Evolutionary conservation across 805 yeast species (phyloP), one percentile per base, ranked within the genome.

Genomic region (Kluyveromyces starmeri): DNA sequence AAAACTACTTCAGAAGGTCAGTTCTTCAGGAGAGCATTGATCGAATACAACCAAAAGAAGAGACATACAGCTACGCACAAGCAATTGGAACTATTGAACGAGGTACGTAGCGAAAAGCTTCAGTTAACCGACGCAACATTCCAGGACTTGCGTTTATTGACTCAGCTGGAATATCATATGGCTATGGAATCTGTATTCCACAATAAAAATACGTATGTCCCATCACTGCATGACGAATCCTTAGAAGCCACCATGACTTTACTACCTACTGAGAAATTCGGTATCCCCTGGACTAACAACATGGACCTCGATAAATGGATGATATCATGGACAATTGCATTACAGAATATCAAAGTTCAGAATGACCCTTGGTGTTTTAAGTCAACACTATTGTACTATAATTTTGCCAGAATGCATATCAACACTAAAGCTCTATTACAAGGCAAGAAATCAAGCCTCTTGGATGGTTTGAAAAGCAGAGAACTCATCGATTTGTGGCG

Each of bases 261-360:
- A 12, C 53, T 78, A 25, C 61, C 72, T 0, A 84, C 84, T 0
- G 61, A 75, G 2, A 60, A 72, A 1, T 71, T 78, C 50, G 86
- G 86, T 0, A 64, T 78, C 7, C 84, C 84, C 0, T 78, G 81
- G 49, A 72, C 70, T 43, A 68, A 77, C 5, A 78, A 78, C 48
- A 54, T 78, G 37, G 83, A 77, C 38, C 55, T 78, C 23, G 86
- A 78, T 47, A 75, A 71, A 53, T 78, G 86, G 86, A 78, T 78
- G 83, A 83, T 78, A 4, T 77, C 78, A 14, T 78, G 86, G 86
- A 75, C 86, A 0, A 82, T 79, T 8, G 53, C 78, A 26, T 56
- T 78, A 14, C 71, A 81, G 3, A 81, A 83, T 1, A 66, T 73
- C 31, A 67, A 66, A 32, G 59, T 55, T 13, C 58, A 57, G 19